These are phyloP conservation scores for Morella rubra DNA, from an alignment of 306 rosid genomes.

Conservation along the genomic window DNA sequence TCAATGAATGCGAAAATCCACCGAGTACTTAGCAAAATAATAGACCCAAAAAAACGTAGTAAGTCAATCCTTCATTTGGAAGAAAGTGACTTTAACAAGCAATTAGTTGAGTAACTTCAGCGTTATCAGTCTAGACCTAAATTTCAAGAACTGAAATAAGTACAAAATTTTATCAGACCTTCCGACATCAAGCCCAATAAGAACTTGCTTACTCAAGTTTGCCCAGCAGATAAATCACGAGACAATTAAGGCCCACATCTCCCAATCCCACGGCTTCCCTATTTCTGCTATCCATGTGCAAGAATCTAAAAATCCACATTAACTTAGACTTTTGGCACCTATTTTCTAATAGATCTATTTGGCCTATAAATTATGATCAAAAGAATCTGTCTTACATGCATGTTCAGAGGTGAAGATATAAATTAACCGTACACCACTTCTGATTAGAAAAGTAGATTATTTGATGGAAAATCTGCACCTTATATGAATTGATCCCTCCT, in stretches of 20 bases:
- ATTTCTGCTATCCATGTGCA: too few species aligned
- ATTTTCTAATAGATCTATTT: not conserved
- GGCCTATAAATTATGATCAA: not conserved
- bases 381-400: not conserved
- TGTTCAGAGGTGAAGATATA: not conserved
- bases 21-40: not conserved
- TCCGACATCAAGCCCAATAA: not conserved
- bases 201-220: not conserved
- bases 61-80: not conserved
- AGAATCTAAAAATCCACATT: not conserved
- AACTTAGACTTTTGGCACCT: not conserved
- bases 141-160: not conserved
- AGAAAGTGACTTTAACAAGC: not conserved
- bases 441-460: slow-evolving; percentile 21
- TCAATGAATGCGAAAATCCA: not conserved
- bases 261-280: too few species aligned
- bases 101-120: not conserved
- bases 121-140: not conserved
- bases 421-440: not conserved
- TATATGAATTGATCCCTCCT: slow-evolving; percentile 93
- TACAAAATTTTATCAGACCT: too few species aligned
- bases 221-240: too few species aligned
- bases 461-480: slow-evolving; percentile 49
- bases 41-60: not conserved
- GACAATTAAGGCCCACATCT: too few species aligned